Conservation (phyloP, 495 filamentous ascomycete genomes). For the Penicillium canescens region DNA sequence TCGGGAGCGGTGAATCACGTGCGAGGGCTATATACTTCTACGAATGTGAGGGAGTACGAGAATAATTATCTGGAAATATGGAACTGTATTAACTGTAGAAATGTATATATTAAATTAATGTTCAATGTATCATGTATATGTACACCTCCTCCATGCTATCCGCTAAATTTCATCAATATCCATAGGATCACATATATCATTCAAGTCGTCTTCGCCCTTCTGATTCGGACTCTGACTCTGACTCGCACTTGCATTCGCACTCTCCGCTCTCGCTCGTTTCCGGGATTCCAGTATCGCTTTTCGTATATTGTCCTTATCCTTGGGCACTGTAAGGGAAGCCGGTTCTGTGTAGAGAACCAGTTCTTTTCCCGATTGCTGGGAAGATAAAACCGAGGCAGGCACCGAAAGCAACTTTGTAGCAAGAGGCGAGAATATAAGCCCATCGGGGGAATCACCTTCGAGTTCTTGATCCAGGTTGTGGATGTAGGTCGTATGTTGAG, state of each 20-base stretch:
- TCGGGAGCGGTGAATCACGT: conserved; percentile 31
- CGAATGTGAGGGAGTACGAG: no score
- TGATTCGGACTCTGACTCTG: no score
- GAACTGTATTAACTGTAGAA: no score
- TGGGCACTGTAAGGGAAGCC: conserved; percentile 68
- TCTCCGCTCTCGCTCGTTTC: conserved; percentile 49
- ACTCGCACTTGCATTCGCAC: neutral
- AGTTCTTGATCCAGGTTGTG: conserved; percentile 88
- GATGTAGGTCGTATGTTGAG: conserved; percentile 84
- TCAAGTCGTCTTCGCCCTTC: no score
- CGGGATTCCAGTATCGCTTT: conserved; percentile 85
- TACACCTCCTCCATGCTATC: no score
- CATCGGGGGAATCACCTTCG: conserved; percentile 54
- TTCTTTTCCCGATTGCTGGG: conserved; percentile 51
- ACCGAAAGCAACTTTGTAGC: conserved; percentile 75
- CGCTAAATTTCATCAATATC: no score
- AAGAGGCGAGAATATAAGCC: conserved; percentile 77
- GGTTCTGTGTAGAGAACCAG: conserved; percentile 82
- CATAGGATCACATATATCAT: no score
- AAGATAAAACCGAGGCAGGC: conserved; percentile 61
- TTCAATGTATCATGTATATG: no score
- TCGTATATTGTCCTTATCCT: conserved; percentile 74
- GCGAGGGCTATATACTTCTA: neutral
- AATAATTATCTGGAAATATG: no score
- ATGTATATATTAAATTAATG: no score